phyloP scores from a whole-genome alignment of 352 stramenopile genomes.

The Phytopythium ostracodes region DNA sequence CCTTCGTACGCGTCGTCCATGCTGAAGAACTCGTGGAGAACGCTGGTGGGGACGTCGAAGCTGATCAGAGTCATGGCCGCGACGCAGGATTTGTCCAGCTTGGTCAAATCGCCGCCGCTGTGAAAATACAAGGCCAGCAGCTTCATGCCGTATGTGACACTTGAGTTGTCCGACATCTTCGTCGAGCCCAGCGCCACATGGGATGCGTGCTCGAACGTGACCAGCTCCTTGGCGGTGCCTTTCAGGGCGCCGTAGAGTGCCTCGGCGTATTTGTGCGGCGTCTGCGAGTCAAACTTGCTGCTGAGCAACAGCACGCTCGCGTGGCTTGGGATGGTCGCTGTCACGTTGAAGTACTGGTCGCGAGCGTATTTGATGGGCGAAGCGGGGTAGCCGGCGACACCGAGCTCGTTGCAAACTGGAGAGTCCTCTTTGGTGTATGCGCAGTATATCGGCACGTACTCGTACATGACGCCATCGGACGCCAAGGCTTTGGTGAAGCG shows the following conservation, averaged over 20 bases:
- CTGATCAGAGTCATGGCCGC: conserved; percentile 23
- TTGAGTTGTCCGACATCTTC: conserved; percentile 14
- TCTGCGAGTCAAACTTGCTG: conserved; percentile 45
- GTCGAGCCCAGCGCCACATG: conserved; percentile 36
- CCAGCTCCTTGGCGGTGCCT: conserved; percentile 30
- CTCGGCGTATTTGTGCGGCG: conserved; percentile 44
- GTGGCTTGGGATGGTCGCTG: conserved; percentile 26
- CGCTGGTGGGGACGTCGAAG: conserved; percentile 16
- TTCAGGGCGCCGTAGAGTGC: conserved; percentile 26
- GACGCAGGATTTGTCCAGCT: conserved; percentile 47
- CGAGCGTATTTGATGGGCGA: conserved; percentile 30
- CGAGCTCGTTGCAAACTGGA: conserved; percentile 17
- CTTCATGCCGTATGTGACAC: conserved; percentile 38
- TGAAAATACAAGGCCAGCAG: conserved; percentile 41
- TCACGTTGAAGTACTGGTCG: conserved; percentile 50
- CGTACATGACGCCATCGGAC: conserved; percentile 18
- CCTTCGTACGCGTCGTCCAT: conserved; percentile 36
- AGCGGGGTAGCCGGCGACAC: conserved; percentile 10
- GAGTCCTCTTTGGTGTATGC: conserved; percentile 45
- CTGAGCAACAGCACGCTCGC: conserved; percentile 46
- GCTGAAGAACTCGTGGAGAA: conserved; percentile 29
- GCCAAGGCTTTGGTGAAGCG: conserved; percentile 23
- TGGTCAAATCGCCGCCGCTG: conserved; percentile 22
- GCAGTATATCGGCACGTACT: conserved; percentile 37
- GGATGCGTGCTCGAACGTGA: conserved; percentile 40